Percentiles rank a stretch among this genome's conserved stretches.
phyloP scores from a whole-genome alignment of 192 early-diverging fungal species.

The Diversispora epigaea region DNA sequence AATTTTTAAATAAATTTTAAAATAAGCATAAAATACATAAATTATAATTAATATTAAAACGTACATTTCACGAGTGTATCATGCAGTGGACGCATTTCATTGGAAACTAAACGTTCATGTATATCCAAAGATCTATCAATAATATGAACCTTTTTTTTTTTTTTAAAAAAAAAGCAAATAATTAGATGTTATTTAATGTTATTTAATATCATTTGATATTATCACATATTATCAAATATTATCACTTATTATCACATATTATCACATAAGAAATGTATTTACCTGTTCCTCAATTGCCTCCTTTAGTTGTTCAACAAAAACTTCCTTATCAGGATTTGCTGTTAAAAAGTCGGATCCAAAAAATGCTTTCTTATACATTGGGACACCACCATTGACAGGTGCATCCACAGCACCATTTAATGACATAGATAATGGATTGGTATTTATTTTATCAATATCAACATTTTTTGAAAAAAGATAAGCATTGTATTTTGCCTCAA shows the following conservation, averaged over 20 bases:
- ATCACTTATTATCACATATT: no score
- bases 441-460: constrained; percentile 38
- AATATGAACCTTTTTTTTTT: constrained; percentile 50
- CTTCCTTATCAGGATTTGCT: constrained; percentile 45
- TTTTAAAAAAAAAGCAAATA: not conserved
- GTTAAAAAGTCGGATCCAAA: constrained; percentile 45
- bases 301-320: constrained; percentile 49
- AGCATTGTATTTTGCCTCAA: constrained; percentile 55
- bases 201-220: not conserved
- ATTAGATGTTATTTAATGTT: not conserved
- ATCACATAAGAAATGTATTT: not conserved
- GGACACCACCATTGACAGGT: constrained; percentile 79
- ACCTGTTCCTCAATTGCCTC: constrained; percentile 70
- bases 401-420: constrained; percentile 83
- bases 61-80: constrained; percentile 55
- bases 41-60: not conserved
- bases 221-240: not conserved
- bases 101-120: constrained; percentile 61
- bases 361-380: constrained; percentile 74
- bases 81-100: constrained; percentile 72
- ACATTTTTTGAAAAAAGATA: constrained; percentile 18
- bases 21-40: constrained; percentile 11
- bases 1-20: not conserved
- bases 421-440: constrained; percentile 76
- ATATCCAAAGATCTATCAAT: constrained; percentile 59